phyloP scores from a whole-genome alignment of 345 rosid species.

The Citrus mangshanensis region DNA sequence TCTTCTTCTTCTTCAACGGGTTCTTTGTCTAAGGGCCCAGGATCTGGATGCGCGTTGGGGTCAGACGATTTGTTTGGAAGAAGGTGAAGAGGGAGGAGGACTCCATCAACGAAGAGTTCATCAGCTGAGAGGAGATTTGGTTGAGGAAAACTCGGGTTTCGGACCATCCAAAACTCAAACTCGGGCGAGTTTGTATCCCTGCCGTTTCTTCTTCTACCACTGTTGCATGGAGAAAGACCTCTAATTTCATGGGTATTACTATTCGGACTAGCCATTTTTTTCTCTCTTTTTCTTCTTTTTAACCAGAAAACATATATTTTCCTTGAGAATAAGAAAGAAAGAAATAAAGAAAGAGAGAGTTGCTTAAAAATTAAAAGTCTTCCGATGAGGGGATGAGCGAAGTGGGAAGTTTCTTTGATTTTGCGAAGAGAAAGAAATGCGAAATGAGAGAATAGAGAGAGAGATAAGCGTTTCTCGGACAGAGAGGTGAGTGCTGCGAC shows the following conservation, averaged over 20 bases:
- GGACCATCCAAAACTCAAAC: slow-evolving; percentile 71
- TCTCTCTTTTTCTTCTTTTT: background rate
- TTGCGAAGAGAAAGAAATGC: background rate
- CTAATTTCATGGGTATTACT: background rate
- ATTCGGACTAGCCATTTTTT: background rate
- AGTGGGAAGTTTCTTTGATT: background rate
- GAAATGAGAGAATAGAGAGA: background rate
- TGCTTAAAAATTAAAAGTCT: too few relatives aligned
- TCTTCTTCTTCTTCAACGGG: slow-evolving; percentile 1
- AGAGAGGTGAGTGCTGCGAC: background rate
- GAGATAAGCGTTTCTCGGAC: background rate
- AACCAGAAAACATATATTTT: too few relatives aligned
- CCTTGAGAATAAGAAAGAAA: background rate
- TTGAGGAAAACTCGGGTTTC: slow-evolving; percentile 43
- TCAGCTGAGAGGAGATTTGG: slow-evolving; percentile 67
- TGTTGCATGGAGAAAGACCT: slow-evolving; percentile 22
- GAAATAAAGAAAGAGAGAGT: background rate
- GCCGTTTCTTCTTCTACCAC: slow-evolving; percentile 14
- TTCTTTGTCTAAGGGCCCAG: slow-evolving; percentile 9
- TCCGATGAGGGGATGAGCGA: background rate
- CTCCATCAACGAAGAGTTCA: slow-evolving; percentile 66
- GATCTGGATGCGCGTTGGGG: slow-evolving; percentile 17
- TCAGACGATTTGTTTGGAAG: slow-evolving; percentile 21
- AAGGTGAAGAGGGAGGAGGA: slow-evolving; percentile 59
- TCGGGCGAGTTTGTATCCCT: slow-evolving; percentile 47